Base-by-base conservation (phyloP, 768 basidiomycete species). In the Sistotremastrum suecicum region DNA sequence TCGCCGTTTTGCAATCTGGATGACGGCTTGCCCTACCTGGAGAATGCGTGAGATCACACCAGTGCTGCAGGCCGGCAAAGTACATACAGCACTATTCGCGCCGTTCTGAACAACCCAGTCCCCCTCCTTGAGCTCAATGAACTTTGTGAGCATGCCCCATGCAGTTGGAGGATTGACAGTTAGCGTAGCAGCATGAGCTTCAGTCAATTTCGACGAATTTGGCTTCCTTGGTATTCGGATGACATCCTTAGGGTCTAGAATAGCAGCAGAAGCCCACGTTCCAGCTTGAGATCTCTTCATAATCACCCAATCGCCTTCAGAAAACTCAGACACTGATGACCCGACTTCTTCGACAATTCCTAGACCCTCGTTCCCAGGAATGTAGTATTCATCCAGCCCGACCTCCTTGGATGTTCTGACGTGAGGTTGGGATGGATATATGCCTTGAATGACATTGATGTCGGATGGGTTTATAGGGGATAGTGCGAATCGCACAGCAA, bases 51-150 rank as follows among this genome's bases (percentile, higher is more conserved):
- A 37, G 34, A 41, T 40, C 8, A n/a, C 20, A 20, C 20, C 20
- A 20, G 20, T 20, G 20, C 20, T 20, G 20, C 20, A 20, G 20
- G 20, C 20, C 20, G 20, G 20, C n/a, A 7, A 44, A 28, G 43
- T 10, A 62, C 78, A 41, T 48, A 86, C 87, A 12, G 83, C 82
- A 52, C 83, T 83, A 53, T 91, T 91, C 12, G 78, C 80, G 30
- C 85, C 88, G 50, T 90, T 91, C 60, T 91, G 88, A 7, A 91
- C 58, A 10, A 92, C 68, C 80, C 80, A 90, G 41, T 86, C 83
- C 3, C 80, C 86, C 41, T 70, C 66, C 43, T 73, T 50, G 38
- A 89, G 69, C 34, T 67, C 53, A 5, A 77, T 70, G 59, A 80
- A 89, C 46, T 83, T 75, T 34, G 69, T 69, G 7, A 92, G 70